These are phyloP conservation scores for Myxozyma kluyveri DNA, from an alignment of 805 yeast species.

Conservation along the genomic window DNA sequence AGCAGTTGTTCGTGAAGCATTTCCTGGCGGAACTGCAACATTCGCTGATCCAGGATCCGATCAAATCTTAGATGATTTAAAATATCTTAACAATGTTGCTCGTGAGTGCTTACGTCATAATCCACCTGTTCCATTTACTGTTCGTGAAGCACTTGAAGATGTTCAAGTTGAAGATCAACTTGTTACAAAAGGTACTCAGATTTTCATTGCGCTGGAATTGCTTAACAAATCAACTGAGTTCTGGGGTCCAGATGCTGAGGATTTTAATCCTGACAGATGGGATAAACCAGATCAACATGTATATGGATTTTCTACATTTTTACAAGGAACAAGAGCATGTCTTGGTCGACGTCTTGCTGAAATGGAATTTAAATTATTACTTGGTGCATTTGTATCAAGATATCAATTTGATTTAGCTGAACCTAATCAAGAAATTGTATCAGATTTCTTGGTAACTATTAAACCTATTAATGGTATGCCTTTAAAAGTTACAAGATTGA, in stretches of 20 bases:
- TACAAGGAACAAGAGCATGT: slow-evolving; percentile 25
- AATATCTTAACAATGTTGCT: slow-evolving; percentile 18
- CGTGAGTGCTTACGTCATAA: slow-evolving; percentile 16
- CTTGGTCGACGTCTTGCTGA: slow-evolving; percentile 25
- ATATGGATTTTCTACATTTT: slow-evolving; percentile 21
- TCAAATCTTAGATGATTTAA: slow-evolving; percentile 4
- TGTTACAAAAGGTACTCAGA: slow-evolving; percentile 18
- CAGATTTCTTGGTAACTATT: slow-evolving; percentile 12
- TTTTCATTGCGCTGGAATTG: slow-evolving; percentile 7
- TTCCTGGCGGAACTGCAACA: slow-evolving; percentile 19
- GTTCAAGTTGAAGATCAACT: slow-evolving; percentile 4
- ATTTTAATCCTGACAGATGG: slow-evolving; percentile 27
- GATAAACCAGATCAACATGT: background rate
- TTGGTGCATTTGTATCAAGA: slow-evolving; percentile 16
- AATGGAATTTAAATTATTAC: slow-evolving; percentile 14
- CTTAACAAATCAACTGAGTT: slow-evolving; percentile 14
- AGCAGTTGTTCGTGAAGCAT: slow-evolving; percentile 14
- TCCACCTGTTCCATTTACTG: slow-evolving; percentile 20
- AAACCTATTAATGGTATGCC: slow-evolving; percentile 21
- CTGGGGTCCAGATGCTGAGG: slow-evolving; percentile 26
- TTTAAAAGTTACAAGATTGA: slow-evolving; percentile 17
- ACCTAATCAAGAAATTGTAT: slow-evolving; percentile 4
- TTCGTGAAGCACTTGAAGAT: slow-evolving; percentile 23
- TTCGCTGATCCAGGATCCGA: slow-evolving; percentile 10
- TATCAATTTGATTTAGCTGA: slow-evolving; percentile 13